Evolutionary conservation across 371 early-diverging fungal genomes (phyloP).

Genomic region (Mortierella polycephala): DNA sequence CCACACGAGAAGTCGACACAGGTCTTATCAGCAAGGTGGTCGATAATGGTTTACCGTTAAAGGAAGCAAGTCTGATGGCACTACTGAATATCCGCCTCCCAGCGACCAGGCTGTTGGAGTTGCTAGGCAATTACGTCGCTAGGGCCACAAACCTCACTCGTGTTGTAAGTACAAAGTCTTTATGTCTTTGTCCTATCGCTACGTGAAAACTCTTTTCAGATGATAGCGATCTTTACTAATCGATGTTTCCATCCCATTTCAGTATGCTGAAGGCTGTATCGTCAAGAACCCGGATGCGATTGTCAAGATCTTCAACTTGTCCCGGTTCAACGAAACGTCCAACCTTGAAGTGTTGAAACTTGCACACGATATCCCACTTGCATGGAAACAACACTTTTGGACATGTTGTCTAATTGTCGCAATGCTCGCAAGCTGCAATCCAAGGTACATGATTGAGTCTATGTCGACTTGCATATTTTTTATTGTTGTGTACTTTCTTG

Average conservation of each 20-base stretch:
- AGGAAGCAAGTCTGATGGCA: slow-evolving; percentile 27
- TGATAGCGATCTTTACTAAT: too few relatives aligned
- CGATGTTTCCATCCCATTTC: background rate
- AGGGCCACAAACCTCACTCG: slow-evolving; percentile 41
- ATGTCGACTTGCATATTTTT: background rate
- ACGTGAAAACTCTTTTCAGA: too few relatives aligned
- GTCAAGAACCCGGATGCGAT: slow-evolving; percentile 42
- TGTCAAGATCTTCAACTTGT: slow-evolving; percentile 39
- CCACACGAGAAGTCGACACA: slow-evolving; percentile 43
- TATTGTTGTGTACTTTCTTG: background rate
- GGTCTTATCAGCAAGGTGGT: slow-evolving; percentile 34
- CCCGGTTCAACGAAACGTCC: slow-evolving; percentile 27
- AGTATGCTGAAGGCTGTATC: slow-evolving; percentile 40
- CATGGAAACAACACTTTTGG: slow-evolving; percentile 50
- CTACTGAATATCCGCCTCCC: slow-evolving; percentile 35
- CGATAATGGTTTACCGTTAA: slow-evolving; percentile 41
- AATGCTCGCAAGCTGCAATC: slow-evolving; percentile 49
- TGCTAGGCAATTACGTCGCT: slow-evolving; percentile 43
- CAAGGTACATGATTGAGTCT: slow-evolving; percentile 15
- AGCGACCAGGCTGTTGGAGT: slow-evolving; percentile 21
- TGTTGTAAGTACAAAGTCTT: slow-evolving; percentile 24
- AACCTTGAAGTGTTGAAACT: slow-evolving; percentile 18
- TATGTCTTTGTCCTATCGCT: too few relatives aligned
- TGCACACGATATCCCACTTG: slow-evolving; percentile 30
- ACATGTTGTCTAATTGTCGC: slow-evolving; percentile 30